phyloP scores from a whole-genome alignment of 768 basidiomycete species.

The Tremella mesenterica region DNA sequence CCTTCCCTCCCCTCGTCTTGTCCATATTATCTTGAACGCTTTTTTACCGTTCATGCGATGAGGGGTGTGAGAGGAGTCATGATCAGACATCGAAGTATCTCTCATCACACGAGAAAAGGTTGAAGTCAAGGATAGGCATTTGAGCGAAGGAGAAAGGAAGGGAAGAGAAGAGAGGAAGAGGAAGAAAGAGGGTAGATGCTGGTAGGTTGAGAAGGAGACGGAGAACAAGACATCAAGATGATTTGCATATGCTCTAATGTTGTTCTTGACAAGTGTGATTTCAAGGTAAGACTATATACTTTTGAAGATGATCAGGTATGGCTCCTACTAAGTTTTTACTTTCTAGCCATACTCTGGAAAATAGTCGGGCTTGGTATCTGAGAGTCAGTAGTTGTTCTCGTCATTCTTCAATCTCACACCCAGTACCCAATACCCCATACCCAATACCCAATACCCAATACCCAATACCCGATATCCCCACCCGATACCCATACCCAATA shows the following conservation, averaged over 20 bases:
- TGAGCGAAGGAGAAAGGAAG: constrained; percentile 19
- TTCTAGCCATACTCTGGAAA: constrained; percentile 85
- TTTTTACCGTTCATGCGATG: too few relatives aligned
- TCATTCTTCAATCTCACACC: too few relatives aligned
- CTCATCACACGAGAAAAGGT: too few relatives aligned
- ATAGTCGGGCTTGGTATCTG: constrained; percentile 79
- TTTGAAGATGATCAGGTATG: constrained; percentile 74
- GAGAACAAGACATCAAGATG: not conserved
- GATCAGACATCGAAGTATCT: too few relatives aligned
- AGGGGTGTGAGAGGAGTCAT: too few relatives aligned
- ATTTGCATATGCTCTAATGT: not conserved
- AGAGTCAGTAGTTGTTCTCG: too few relatives aligned
- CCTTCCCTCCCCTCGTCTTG: too few relatives aligned
- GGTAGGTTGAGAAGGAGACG: not conserved
- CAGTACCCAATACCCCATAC: too few relatives aligned
- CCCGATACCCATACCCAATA: not conserved
- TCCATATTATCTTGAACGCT: too few relatives aligned
- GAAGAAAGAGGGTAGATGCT: not conserved
- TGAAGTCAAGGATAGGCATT: too few relatives aligned
- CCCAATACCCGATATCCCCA: too few relatives aligned
- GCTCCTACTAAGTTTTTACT: constrained; percentile 65
- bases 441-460: too few relatives aligned
- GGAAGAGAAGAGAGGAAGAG: constrained; percentile 21
- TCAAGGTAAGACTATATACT: constrained; percentile 67
- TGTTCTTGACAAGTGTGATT: not conserved